Conservation (phyloP, 2,329 filamentous ascomycete genomes). For the Cladosporium sphaerospermum region DNA sequence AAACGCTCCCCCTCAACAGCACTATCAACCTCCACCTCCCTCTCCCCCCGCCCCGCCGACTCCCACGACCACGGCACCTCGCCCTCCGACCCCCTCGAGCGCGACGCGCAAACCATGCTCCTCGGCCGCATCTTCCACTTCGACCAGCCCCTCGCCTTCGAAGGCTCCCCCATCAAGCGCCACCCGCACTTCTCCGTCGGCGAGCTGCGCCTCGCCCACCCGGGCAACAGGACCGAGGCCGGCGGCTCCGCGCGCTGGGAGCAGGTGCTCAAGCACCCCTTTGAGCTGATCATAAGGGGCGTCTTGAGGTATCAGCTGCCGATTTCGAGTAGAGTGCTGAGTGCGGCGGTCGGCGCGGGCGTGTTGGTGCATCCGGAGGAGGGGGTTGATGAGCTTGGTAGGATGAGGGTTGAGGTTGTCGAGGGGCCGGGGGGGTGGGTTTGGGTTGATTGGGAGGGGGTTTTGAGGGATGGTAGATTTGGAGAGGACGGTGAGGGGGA, state of each 20-base stretch:
- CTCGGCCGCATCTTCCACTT: conserved; percentile 85
- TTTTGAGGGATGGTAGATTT: background rate
- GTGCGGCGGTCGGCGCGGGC: conserved; percentile 43
- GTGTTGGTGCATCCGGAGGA: conserved; percentile 37
- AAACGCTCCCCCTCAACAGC: background rate
- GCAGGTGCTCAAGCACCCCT: conserved; percentile 80
- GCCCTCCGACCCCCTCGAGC: conserved; percentile 48
- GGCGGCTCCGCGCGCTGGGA: conserved; percentile 86
- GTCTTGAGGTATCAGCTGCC: conserved; percentile 75
- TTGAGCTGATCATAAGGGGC: conserved; percentile 86
- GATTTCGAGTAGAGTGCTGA: conserved; percentile 49
- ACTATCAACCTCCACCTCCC: conserved; percentile 11
- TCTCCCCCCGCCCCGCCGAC: conserved; percentile 4
- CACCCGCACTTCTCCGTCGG: conserved; percentile 67
- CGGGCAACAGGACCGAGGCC: conserved; percentile 79
- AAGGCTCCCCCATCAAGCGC: conserved; percentile 79
- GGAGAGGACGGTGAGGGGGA: background rate
- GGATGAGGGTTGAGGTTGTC: conserved; percentile 25
- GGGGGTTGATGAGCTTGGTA: conserved; percentile 26
- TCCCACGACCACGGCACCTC: conserved; percentile 19
- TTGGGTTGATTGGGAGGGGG: conserved; percentile 25
- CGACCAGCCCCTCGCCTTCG: conserved; percentile 81
- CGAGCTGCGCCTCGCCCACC: conserved; percentile 72
- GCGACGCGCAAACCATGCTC: conserved; percentile 72
- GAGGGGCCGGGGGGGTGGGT: conserved; percentile 26